Conservation (phyloP, 2,329 filamentous ascomycete genomes). For the Calonectria pseudoreteaudii region DNA sequence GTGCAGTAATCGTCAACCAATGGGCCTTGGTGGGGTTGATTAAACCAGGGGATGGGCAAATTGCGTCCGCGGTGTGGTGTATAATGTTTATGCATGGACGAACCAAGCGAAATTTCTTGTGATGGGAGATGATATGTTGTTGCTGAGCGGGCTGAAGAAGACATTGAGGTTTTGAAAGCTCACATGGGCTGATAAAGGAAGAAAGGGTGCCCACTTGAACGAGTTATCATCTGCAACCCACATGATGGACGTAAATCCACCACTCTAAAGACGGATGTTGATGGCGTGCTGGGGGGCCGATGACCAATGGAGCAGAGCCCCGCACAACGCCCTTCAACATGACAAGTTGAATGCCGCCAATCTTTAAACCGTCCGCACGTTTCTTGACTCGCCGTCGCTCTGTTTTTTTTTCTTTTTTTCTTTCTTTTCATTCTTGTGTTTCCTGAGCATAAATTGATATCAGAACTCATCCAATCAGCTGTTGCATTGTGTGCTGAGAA, state of each 20-base stretch:
- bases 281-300: slow-evolving; percentile 15
- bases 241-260: slow-evolving; percentile 6
- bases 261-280: background rate
- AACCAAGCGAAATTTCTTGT: background rate
- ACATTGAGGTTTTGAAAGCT: background rate
- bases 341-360: background rate
- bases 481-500: background rate
- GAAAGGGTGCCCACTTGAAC: background rate
- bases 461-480: background rate
- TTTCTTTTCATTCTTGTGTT: background rate
- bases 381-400: background rate
- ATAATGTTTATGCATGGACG: background rate
- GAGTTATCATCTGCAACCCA: slow-evolving; percentile 6
- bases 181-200: slow-evolving; percentile 36
- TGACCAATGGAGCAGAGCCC: background rate
- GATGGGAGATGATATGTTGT: background rate
- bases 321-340: slow-evolving; percentile 7
- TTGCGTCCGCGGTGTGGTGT: background rate
- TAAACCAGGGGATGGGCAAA: background rate
- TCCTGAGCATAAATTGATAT: background rate
- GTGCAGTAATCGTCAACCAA: background rate
- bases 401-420: background rate
- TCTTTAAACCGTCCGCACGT: background rate
- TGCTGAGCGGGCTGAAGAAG: background rate
- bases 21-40: background rate